Base-by-base conservation (phyloP, 208 protist species). In the Phytomonas sp. region DNA sequence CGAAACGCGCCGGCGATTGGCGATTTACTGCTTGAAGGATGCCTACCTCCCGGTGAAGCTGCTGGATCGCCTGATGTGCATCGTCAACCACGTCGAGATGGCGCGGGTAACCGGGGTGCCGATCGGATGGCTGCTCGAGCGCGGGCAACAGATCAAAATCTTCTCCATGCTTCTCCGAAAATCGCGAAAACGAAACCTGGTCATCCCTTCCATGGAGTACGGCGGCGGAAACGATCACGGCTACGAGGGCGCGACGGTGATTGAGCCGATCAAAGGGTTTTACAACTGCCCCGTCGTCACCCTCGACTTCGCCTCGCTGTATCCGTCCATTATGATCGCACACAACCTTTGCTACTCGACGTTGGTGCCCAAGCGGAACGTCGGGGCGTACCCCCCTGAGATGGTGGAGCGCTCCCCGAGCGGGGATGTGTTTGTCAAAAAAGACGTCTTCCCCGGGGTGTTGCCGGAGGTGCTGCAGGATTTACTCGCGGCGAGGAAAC, bases 301-400 rank as follows among this genome's bases (percentile, higher is more conserved):
- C 3, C 90, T 99, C 30, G 99, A 99, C 82, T 99, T 99, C 80
- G 95, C 97, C 20, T 99, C 97, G 51, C 96, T 99, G 62, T 99
- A 99, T 88, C 99, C 99, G 26, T 99, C 98, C n/a, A 99, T 99
- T 84, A 99, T 99, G 95, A 99, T 99, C 78, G 99, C 99, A 4
- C 98, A 99, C 85, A 99, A 99, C 83, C 83, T 99, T 43, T 99
- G 99, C 82, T 99, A 99, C 80, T 98, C 90, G 60, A 96, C 93
- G 30, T 76, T 93, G n/a, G 76, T 97, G 20, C 81, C 80, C 0
- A 80, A 76, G 13, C 1, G 61, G 2, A 81, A 93, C 6, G 98
- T 98, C 30, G 76, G 91, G 46, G 95, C 95, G 61, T 87, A 94
- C 60, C 94, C 97, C 4, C 68, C 66, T 51, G 84, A 89, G 15